Evolutionary conservation across 768 basidiomycete species (phyloP).

Genomic region (Leccinum boreale): DNA sequence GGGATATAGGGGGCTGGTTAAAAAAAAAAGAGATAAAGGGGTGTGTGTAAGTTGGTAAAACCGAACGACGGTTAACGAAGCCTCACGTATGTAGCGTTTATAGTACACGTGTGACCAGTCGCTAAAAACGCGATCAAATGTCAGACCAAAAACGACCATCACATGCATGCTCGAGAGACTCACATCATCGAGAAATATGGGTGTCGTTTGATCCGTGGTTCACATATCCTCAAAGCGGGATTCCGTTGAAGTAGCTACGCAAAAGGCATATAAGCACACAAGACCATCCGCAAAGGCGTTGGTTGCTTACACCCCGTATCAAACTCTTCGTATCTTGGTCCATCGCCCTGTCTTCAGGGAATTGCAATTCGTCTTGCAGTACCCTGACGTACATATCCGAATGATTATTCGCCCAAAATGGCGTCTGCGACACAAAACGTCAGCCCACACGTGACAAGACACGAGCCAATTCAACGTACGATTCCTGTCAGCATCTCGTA

Average conservation of each 20-base stretch:
- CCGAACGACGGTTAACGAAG: slow-evolving; percentile 4
- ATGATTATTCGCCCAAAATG: slow-evolving; percentile 90
- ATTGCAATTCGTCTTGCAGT: slow-evolving; percentile 83
- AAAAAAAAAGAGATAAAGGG: slow-evolving; percentile 2
- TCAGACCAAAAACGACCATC: slow-evolving; percentile 9
- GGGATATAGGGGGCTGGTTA: slow-evolving; percentile 84
- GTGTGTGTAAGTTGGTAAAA: slow-evolving; percentile 14
- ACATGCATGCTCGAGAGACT: slow-evolving; percentile 31
- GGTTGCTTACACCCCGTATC: slow-evolving; percentile 80
- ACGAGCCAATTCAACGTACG: slow-evolving; percentile 40
- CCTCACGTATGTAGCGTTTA: slow-evolving; percentile 89
- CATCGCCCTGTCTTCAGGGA: slow-evolving; percentile 88
- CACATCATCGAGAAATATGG: slow-evolving; percentile 95
- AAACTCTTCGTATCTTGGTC: slow-evolving; percentile 95
- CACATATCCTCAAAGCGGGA: slow-evolving; percentile 85
- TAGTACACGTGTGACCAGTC: slow-evolving; percentile 94
- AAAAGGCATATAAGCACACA: slow-evolving; percentile 11
- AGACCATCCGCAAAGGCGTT: background rate
- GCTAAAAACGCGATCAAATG: slow-evolving; percentile 39
- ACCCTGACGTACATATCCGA: slow-evolving; percentile 94
- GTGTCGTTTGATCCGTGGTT: slow-evolving; percentile 91
- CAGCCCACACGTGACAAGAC: slow-evolving; percentile 17
- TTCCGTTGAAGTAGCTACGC: slow-evolving; percentile 86
- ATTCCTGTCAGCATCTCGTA: slow-evolving; percentile 97
- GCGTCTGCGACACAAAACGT: slow-evolving; percentile 53